Base-by-base conservation (phyloP, 176 grass and related monocot species). In the Elymus sibiricus region DNA sequence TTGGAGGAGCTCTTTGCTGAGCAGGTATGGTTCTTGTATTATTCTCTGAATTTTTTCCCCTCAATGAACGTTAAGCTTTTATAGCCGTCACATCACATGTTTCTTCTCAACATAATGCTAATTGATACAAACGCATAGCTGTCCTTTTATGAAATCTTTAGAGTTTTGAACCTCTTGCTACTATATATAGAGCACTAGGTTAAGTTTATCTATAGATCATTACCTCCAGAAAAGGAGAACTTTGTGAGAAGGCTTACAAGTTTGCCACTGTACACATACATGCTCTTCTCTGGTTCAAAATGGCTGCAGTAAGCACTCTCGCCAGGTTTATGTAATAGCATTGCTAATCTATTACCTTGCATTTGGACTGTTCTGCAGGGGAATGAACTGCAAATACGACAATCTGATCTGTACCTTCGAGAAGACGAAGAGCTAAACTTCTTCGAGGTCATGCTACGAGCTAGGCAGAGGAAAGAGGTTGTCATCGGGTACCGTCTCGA, bases 1-100 rank as follows among this genome's bases (percentile, higher is more conserved):
- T 87, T 94, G 74, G 93, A 94, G 76, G 93, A 94, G 68, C 90
- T 94, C 49, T 94, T 94, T 79, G 93, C 87, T 0, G 93, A 94
- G 47, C 82, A 94, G 85, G 93, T 94, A 90, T 56, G 4, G 15
- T 85, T 79, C 14, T 63, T 4, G 89, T 87, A 87, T 35, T 17
- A 29, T 85, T 78, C 12, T 69, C 16, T 9, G 42, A 76, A 4
- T 44, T 84, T 55, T 15, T 65, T 9, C 44, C 9, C 19, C 32
- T 2, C 9, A 12, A 12, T 53, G 21, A 15, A 59, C 3, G 1
- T 53, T 22, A 55, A 34, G 47, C 31, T 60, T 24, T 64, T 53
- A 51, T 7, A 28, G 9, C 56, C 39, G 9, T 82, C 21, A 61
- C 27, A 81, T 49, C 2, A 80, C 14, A 28, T 56, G 51, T 74